Conservation (phyloP, 371 early-diverging fungal genomes). For the Mucor plumbeus region DNA sequence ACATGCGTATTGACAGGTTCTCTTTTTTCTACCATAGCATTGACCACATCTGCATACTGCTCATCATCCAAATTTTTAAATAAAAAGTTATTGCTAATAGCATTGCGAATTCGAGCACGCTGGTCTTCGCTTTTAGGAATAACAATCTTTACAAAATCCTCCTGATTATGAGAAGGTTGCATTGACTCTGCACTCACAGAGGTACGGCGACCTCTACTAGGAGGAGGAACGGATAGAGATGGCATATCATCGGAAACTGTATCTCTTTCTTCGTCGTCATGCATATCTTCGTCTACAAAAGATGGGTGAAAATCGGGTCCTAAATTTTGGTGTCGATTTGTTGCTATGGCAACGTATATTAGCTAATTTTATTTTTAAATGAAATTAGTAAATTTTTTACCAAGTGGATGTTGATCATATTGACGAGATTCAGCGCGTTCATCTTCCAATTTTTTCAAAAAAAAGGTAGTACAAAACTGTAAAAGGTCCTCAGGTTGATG, state of each 20-base stretch:
- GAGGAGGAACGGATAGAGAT: not conserved
- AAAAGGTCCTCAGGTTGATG: conserved; percentile 73
- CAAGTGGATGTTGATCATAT: conserved; percentile 23
- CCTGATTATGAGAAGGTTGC: conserved; percentile 75
- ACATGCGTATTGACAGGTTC: conserved; percentile 73
- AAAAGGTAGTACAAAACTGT: conserved; percentile 88
- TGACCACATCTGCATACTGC: conserved; percentile 18
- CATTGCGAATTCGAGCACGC: conserved; percentile 66
- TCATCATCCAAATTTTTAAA: conserved; percentile 83
- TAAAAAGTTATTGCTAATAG: conserved; percentile 84
- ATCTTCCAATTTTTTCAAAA: conserved; percentile 70
- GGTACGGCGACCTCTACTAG: conserved; percentile 73
- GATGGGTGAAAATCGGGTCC: conserved; percentile 9
- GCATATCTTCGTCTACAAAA: conserved; percentile 12
- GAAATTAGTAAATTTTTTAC: not conserved
- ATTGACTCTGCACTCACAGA: conserved; percentile 95
- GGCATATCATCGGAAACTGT: conserved; percentile 19
- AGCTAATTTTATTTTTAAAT: not conserved
- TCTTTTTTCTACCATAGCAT: conserved; percentile 82
- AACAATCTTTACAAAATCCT: conserved; percentile 82
- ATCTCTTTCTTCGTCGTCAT: conserved; percentile 26
- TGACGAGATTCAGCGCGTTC: conserved; percentile 56
- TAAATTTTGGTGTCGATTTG: not conserved
- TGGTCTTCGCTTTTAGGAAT: conserved; percentile 82
- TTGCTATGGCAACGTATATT: not conserved